Evolutionary conservation across 2,329 filamentous ascomycete species (phyloP).

Genomic region (Colletotrichum horii): DNA sequence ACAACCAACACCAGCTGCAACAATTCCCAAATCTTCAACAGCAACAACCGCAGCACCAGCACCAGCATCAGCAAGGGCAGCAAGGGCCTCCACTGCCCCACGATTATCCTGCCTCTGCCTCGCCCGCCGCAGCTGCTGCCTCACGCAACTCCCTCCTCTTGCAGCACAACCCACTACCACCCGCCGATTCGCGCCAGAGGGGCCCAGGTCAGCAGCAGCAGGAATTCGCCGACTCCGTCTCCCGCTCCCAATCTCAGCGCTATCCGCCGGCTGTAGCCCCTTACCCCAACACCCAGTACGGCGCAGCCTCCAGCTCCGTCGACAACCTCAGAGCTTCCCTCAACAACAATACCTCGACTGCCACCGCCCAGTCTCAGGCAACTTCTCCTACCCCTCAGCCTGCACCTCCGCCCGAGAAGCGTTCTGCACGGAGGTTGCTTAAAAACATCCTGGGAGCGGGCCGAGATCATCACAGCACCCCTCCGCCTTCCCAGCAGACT

Average conservation of each 20-base stretch:
- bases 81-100: slow-evolving; percentile 29
- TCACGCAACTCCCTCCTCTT: slow-evolving; percentile 32
- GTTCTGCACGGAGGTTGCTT: slow-evolving; percentile 58
- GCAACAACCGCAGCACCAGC: slow-evolving; percentile 33
- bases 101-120: slow-evolving; percentile 35
- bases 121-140: slow-evolving; percentile 30
- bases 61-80: slow-evolving; percentile 33
- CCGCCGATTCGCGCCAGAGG: slow-evolving; percentile 40
- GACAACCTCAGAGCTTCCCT: slow-evolving; percentile 44
- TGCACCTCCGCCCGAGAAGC: slow-evolving; percentile 41
- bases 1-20: slow-evolving; percentile 29
- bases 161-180: slow-evolving; percentile 21
- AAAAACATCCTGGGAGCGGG: slow-evolving; percentile 57
- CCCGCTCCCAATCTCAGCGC: slow-evolving; percentile 58
- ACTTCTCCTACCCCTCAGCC: slow-evolving; percentile 21
- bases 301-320: slow-evolving; percentile 42
- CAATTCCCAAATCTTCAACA: slow-evolving; percentile 31
- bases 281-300: slow-evolving; percentile 38
- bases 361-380: background rate
- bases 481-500: slow-evolving; percentile 25
- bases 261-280: slow-evolving; percentile 40
- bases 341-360: slow-evolving; percentile 20
- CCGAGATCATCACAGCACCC: slow-evolving; percentile 29
- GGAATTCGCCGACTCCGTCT: slow-evolving; percentile 54
- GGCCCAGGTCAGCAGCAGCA: slow-evolving; percentile 28